Conservation (phyloP, 306 rosid species). For the Datisca glomerata region DNA sequence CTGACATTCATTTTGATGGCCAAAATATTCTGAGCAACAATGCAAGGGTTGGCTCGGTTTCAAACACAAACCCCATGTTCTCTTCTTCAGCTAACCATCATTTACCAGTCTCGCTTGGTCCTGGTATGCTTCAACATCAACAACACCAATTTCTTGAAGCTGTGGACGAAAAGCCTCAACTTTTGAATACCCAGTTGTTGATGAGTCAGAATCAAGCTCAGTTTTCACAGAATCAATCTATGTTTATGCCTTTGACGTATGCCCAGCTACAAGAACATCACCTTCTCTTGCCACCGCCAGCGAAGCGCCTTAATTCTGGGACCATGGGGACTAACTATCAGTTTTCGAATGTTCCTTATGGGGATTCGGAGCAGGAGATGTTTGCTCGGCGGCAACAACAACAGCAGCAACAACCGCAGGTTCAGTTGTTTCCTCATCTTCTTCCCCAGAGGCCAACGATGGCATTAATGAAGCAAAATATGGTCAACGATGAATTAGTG, state of each 20-base stretch:
- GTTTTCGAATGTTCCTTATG: too few species aligned
- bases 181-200: constrained; percentile 19
- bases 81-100: constrained; percentile 12
- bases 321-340: constrained; percentile 28
- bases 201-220: constrained; percentile 35
- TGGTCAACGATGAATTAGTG: constrained; percentile 46
- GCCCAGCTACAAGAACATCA: too few species aligned
- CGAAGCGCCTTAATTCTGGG: constrained; percentile 46
- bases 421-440: constrained; percentile 44
- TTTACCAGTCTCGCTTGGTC: constrained; percentile 16
- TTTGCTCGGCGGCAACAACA: too few species aligned
- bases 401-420: constrained; percentile 37
- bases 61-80: constrained; percentile 16
- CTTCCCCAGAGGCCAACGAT: constrained; percentile 42
- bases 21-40: too few species aligned
- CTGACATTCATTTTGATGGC: constrained; percentile 5
- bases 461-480: constrained; percentile 35
- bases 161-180: constrained; percentile 29
- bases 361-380: too few species aligned
- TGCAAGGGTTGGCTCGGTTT: too few species aligned
- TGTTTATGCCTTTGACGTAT: constrained; percentile 68
- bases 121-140: constrained; percentile 10
- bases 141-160: constrained; percentile 23
- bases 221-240: constrained; percentile 35
- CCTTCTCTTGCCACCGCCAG: too few species aligned